Conservation (phyloP, 2,329 filamentous ascomycete species). For the Cladobotryum protrusum region DNA sequence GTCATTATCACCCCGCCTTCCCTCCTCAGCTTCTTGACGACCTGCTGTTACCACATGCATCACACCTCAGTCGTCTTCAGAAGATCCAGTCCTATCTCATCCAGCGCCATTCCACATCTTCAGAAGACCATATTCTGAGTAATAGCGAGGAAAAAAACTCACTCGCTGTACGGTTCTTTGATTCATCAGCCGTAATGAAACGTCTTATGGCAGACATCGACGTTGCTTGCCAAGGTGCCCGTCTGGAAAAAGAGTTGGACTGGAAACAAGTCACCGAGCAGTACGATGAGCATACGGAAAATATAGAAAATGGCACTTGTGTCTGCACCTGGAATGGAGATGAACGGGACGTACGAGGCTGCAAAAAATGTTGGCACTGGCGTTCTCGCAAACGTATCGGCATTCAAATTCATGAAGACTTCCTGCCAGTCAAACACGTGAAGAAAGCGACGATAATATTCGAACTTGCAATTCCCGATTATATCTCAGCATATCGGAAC, state of each 20-base stretch:
- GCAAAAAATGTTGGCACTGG: conserved; percentile 14
- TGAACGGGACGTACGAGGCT: background rate
- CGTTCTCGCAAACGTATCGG: conserved; percentile 12
- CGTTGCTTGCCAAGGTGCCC: background rate
- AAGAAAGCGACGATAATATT: conserved; percentile 40
- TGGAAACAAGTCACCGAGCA: background rate
- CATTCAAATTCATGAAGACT: conserved; percentile 18
- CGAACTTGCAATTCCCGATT: conserved; percentile 39
- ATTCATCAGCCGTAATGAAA: background rate
- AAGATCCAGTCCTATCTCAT: conserved; percentile 14
- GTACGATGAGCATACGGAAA: conserved; percentile 16
- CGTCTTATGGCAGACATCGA: background rate
- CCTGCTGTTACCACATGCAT: conserved; percentile 41
- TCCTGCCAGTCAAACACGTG: conserved; percentile 16
- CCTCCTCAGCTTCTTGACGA: conserved; percentile 43
- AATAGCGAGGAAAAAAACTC: background rate
- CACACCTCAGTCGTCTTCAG: conserved; percentile 46
- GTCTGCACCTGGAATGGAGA: conserved; percentile 13
- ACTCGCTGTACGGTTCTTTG: conserved; percentile 6
- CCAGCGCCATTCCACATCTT: background rate
- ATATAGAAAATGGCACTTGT: conserved; percentile 9
- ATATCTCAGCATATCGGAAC: conserved; percentile 29
- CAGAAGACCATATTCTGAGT: background rate
- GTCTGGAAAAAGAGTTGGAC: conserved; percentile 2
- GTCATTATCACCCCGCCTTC: conserved; percentile 47